A percentile compares a stretch with the other conserved stretches of the same genome.
Conservation (phyloP, 1,284 basidiomycete species). For the Macrocystidia cucumis region DNA sequence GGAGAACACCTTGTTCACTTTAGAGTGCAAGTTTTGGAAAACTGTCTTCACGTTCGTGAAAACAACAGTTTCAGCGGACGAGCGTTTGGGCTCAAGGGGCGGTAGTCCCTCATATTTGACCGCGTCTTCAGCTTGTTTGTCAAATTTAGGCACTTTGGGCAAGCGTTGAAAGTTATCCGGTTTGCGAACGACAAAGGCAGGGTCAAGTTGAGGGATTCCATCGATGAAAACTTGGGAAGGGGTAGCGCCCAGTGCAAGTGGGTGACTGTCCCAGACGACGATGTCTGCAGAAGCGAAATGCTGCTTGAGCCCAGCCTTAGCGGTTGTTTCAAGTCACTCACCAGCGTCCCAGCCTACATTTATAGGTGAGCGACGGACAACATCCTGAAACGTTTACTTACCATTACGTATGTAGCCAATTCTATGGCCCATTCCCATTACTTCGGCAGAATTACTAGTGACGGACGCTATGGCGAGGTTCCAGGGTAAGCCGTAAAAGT, state of each 20-base stretch:
- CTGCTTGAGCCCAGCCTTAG: slow-evolving; percentile 25
- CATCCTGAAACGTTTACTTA: slow-evolving; percentile 8
- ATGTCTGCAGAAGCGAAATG: slow-evolving; percentile 39
- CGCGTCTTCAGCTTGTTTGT: slow-evolving; percentile 45
- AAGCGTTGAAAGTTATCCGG: slow-evolving; percentile 36
- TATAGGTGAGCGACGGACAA: background rate
- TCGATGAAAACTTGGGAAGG: slow-evolving; percentile 69
- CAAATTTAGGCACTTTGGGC: slow-evolving; percentile 57
- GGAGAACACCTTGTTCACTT: slow-evolving; percentile 17
- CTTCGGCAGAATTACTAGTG: slow-evolving; percentile 41
- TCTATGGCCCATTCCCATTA: slow-evolving; percentile 38
- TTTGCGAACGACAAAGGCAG: slow-evolving; percentile 36
- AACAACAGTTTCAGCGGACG: slow-evolving; percentile 17
- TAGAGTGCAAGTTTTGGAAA: slow-evolving; percentile 17
- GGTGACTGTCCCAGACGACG: slow-evolving; percentile 89
- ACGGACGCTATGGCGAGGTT: slow-evolving; percentile 67
- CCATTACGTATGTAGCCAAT: slow-evolving; percentile 37
- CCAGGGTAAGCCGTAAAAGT: slow-evolving; percentile 65
- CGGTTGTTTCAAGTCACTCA: slow-evolving; percentile 18
- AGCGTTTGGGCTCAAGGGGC: slow-evolving; percentile 35
- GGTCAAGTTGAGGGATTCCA: slow-evolving; percentile 50
- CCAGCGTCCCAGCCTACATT: slow-evolving; percentile 34
- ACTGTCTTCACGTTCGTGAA: slow-evolving; percentile 42
- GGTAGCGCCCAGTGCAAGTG: slow-evolving; percentile 65
- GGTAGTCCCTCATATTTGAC: slow-evolving; percentile 59